Base-by-base conservation (phyloP, 129 eudicot species). In the Tanacetum coccineum region DNA sequence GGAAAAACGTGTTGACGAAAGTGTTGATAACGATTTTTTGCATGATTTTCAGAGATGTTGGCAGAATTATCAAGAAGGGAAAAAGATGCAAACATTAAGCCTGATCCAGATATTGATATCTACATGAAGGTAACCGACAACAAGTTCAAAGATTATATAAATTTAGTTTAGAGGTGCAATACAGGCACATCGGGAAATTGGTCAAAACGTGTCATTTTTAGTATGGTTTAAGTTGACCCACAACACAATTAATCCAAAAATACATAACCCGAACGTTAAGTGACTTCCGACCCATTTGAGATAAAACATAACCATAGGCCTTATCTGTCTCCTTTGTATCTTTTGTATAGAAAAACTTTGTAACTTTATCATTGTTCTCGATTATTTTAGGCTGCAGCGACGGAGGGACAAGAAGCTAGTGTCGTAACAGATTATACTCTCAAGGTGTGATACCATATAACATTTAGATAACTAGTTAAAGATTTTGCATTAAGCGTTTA, bases 21-120 rank as follows among this genome's bases (percentile, higher is more conserved):
- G 4, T 18, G 20, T 49, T 75, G 15, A 40, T 74, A 51, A 39
- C 8, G 12, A 12, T 13, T 67, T 59, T 40, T 68, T 19, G 2
- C 32, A 51, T 69, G 51, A 68, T 46, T 72, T 82, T 75, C 84
- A 91, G 97, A 87, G 44, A 87, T 87, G 95, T 72, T 91, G 65
- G 85, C 86, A 42, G 97, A 91, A 73, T 71, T 91, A 72, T 71
- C 93, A 32, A 85, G 95, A 80, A 85, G 97, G 42, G 97, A 91
- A 80, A 91, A 91, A 71, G 74, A 74, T 10, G 92, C 95, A n/a
- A 85, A 79, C 59, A 84, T 91, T 70, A 87, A 87, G 78, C 97
- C 97, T 39, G 96, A 91, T 78, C 83, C 95, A 42, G 90, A 91
- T 79, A 59, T 91, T 46, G 97, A 91, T 78, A 20, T 87, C 54